phyloP scores from a whole-genome alignment of 2,329 filamentous ascomycete genomes.

The Ophiostoma piceae region DNA sequence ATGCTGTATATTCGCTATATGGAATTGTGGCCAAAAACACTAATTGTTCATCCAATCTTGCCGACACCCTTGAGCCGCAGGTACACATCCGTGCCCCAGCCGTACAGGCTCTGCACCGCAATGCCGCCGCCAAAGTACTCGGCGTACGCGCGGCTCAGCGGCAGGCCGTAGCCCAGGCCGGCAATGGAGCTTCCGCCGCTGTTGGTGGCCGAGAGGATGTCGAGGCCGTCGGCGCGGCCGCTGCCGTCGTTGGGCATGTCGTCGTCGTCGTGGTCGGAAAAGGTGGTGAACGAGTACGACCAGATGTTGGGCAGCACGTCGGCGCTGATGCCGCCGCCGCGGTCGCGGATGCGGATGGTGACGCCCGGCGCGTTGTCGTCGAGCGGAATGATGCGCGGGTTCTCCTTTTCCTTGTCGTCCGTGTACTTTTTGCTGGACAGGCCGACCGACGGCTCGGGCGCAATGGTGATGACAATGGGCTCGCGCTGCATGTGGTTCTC shows the following conservation, averaged over 20 bases:
- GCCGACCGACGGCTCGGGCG: slow-evolving; percentile 51
- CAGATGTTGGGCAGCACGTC: slow-evolving; percentile 83
- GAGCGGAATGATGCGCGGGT: slow-evolving; percentile 46
- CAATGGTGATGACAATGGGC: slow-evolving; percentile 88
- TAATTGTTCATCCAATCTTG: slow-evolving; percentile 40
- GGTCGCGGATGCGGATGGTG: slow-evolving; percentile 89
- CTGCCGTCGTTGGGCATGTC: slow-evolving; percentile 45
- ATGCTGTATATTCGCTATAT: background rate
- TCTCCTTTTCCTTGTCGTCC: slow-evolving; percentile 13
- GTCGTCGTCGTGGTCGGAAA: slow-evolving; percentile 62
- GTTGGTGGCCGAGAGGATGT: slow-evolving; percentile 66
- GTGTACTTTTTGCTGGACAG: slow-evolving; percentile 22
- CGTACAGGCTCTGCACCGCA: slow-evolving; percentile 88
- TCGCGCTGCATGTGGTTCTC: slow-evolving; percentile 75
- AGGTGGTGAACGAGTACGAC: slow-evolving; percentile 97
- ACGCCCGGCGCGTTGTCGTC: slow-evolving; percentile 72
- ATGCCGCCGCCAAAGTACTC: slow-evolving; percentile 98
- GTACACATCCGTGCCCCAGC: slow-evolving; percentile 78
- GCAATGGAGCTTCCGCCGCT: slow-evolving; percentile 79
- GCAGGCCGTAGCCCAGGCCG: slow-evolving; percentile 86
- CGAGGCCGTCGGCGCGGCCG: slow-evolving; percentile 65
- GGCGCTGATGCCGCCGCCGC: slow-evolving; percentile 86
- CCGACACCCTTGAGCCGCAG: slow-evolving; percentile 59
- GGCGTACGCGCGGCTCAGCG: slow-evolving; percentile 85
- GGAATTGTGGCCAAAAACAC: no score